Evolutionary conservation across 345 rosid genomes (phyloP).

Genomic region (Lepidium sativum): DNA sequence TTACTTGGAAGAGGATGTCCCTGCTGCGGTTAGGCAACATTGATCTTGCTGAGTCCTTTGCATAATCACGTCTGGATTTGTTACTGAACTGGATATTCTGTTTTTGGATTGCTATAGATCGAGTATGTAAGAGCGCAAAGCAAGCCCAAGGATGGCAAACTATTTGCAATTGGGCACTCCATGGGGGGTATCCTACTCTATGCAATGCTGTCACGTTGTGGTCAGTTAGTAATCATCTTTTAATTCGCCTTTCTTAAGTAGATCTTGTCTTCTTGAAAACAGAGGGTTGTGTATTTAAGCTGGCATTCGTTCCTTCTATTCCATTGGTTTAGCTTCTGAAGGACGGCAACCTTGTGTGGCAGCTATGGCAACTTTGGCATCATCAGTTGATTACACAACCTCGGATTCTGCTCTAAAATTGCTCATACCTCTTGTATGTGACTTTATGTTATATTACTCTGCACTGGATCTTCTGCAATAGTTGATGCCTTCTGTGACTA

Average conservation of each 20-base stretch:
- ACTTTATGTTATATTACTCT: background rate
- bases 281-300: background rate
- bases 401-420: constrained; percentile 77
- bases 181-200: constrained; percentile 35
- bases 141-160: constrained; percentile 63
- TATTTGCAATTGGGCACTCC: constrained; percentile 80
- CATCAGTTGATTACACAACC: constrained; percentile 82
- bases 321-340: constrained; percentile 52
- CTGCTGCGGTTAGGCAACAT: constrained; percentile 95
- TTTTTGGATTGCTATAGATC: constrained; percentile 28
- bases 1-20: constrained; percentile 92
- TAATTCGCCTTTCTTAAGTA: background rate
- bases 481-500: constrained; percentile 1
- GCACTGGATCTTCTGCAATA: too few species aligned
- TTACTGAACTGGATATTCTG: constrained; percentile 10
- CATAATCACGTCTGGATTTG: background rate
- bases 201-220: constrained; percentile 33
- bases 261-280: constrained; percentile 1
- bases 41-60: background rate
- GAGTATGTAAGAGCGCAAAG: constrained; percentile 32
- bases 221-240: constrained; percentile 10
- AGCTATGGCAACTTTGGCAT: constrained; percentile 75
- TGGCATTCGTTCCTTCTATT: background rate
- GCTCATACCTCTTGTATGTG: constrained; percentile 83
- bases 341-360: constrained; percentile 61